Conservation (phyloP, 179 eudicot genomes). For the Vitellaria paradoxa region DNA sequence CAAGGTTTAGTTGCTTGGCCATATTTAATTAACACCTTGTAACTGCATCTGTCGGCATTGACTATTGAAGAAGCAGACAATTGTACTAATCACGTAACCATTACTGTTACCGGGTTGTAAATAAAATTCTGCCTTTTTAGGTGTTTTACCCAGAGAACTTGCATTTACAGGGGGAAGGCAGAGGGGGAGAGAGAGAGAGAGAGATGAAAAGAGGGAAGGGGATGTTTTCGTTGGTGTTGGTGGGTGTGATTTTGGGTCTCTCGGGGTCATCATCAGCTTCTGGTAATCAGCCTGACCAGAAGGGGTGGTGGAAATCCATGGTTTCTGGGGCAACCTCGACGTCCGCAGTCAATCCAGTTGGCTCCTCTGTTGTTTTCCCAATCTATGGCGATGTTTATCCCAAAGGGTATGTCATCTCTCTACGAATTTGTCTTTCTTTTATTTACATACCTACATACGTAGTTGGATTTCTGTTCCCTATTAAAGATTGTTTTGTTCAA, state of each 20-base stretch:
- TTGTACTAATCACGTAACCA: background rate
- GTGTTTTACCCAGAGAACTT: background rate
- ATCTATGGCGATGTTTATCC: slow-evolving; percentile 89
- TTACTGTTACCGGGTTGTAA: background rate
- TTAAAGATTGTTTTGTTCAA: background rate
- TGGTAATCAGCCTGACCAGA: slow-evolving; percentile 30
- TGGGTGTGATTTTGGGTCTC: slow-evolving; percentile 13
- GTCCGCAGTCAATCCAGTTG: slow-evolving; percentile 26
- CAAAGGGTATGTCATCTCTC: slow-evolving; percentile 51
- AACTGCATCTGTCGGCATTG: background rate
- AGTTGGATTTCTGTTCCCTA: background rate
- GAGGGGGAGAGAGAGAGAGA: background rate
- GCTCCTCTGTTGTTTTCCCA: slow-evolving; percentile 75
- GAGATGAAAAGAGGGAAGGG: slow-evolving; percentile 16
- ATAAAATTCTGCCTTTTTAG: background rate
- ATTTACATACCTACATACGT: too few relatives aligned
- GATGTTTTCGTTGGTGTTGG: slow-evolving; percentile 3
- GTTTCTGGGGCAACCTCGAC: slow-evolving; percentile 27
- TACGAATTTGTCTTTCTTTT: background rate
- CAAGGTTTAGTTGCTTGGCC: too few relatives aligned
- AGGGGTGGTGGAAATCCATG: slow-evolving; percentile 35
- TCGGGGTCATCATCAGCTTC: slow-evolving; percentile 17
- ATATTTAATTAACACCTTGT: background rate
- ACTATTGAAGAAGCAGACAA: background rate
- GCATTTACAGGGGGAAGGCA: background rate